Evolutionary conservation across 768 basidiomycete genomes (phyloP).

Genomic region (Pholiota conissans): DNA sequence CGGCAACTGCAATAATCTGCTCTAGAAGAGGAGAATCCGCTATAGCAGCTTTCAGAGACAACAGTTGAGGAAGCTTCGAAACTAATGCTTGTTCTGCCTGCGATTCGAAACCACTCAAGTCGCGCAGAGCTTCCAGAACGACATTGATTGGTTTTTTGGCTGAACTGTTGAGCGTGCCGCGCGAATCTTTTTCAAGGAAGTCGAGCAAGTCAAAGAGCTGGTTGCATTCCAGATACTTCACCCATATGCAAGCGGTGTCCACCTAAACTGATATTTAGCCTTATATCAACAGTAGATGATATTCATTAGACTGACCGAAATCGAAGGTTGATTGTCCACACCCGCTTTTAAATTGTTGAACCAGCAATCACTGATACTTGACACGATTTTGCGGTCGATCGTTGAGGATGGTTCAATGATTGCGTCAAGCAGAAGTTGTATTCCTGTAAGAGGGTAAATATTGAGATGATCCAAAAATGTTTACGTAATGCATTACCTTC

Average conservation of each 20-base stretch:
- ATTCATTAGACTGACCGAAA: slow-evolving; percentile 4
- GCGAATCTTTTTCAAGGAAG: slow-evolving; percentile 21
- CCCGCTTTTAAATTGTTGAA: slow-evolving; percentile 19
- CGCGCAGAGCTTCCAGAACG: slow-evolving; percentile 36
- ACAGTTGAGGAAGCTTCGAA: slow-evolving; percentile 34
- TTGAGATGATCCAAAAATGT: neutral
- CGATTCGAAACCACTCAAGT: slow-evolving; percentile 17
- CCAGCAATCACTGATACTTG: slow-evolving; percentile 48
- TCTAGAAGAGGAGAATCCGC: slow-evolving; percentile 41
- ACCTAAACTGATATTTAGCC: slow-evolving; percentile 16
- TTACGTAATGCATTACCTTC: slow-evolving; percentile 32
- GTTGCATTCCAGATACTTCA: slow-evolving; percentile 47
- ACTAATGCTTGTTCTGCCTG: slow-evolving; percentile 27
- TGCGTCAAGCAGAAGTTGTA: slow-evolving; percentile 38
- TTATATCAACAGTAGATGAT: neutral
- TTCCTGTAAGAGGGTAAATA: slow-evolving; percentile 27
- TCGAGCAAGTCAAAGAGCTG: slow-evolving; percentile 48
- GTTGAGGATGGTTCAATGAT: slow-evolving; percentile 34
- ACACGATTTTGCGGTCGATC: slow-evolving; percentile 39
- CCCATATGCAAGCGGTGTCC: slow-evolving; percentile 45
- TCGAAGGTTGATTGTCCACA: slow-evolving; percentile 1
- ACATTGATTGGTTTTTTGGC: slow-evolving; percentile 29
- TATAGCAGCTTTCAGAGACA: slow-evolving; percentile 35
- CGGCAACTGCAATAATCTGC: slow-evolving; percentile 42
- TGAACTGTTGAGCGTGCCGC: slow-evolving; percentile 4